These are phyloP conservation scores for Pseudogymnoascus sp. DNA, from an alignment of 2,329 filamentous ascomycete genomes.

Conservation along the genomic window DNA sequence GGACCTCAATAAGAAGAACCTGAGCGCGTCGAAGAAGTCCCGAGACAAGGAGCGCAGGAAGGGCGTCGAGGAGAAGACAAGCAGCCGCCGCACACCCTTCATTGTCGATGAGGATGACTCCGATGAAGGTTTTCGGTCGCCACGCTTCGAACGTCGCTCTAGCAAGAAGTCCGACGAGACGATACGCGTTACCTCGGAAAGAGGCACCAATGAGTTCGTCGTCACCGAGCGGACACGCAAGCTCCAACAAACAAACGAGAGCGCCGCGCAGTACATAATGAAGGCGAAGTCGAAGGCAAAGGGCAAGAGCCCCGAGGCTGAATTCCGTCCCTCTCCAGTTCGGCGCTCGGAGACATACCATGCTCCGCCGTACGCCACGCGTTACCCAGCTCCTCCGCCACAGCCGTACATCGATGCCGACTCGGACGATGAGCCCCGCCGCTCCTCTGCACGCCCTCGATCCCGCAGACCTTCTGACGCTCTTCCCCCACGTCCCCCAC, in stretches of 20 bases:
- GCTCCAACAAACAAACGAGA: slow-evolving; percentile 21
- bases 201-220: background rate
- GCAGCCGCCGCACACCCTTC: slow-evolving; percentile 15
- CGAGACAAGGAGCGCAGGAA: slow-evolving; percentile 35
- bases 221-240: slow-evolving; percentile 11
- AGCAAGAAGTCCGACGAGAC: slow-evolving; percentile 15
- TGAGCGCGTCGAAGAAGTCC: slow-evolving; percentile 25
- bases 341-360: slow-evolving; percentile 27
- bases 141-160: slow-evolving; percentile 14
- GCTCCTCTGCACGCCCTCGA: slow-evolving; percentile 25
- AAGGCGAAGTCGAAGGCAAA: slow-evolving; percentile 16
- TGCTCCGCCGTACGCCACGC: slow-evolving; percentile 20
- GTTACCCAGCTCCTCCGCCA: slow-evolving; percentile 19
- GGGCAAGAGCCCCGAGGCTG: slow-evolving; percentile 14
- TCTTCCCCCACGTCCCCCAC: slow-evolving; percentile 13
- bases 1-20: slow-evolving; percentile 24
- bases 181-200: background rate
- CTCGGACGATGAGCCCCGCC: slow-evolving; percentile 26
- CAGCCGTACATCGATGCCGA: slow-evolving; percentile 16
- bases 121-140: slow-evolving; percentile 16
- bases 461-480: slow-evolving; percentile 24
- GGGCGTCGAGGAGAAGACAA: slow-evolving; percentile 26
- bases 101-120: slow-evolving; percentile 25
- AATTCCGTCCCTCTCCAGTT: slow-evolving; percentile 16
- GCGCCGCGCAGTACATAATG: slow-evolving; percentile 26